Percentiles rank a stretch among this genome's conserved stretches.
These are phyloP conservation scores for Opeltia flavorubescens DNA, from an alignment of 495 filamentous ascomycete genomes.

Conservation along the genomic window DNA sequence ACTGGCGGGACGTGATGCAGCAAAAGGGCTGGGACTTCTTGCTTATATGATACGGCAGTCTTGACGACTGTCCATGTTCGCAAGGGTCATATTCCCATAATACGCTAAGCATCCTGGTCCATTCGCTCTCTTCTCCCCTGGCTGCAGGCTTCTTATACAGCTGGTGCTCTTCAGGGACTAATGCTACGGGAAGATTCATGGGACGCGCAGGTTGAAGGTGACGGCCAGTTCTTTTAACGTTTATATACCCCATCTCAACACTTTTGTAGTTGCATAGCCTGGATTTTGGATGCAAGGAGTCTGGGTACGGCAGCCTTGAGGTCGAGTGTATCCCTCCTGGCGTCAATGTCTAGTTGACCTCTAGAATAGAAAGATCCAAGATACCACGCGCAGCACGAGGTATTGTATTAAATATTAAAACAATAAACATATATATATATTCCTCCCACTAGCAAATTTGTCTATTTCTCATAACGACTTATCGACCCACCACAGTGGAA, in stretches of 20 bases:
- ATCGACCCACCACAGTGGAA: too few relatives aligned
- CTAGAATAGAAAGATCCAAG: too few relatives aligned
- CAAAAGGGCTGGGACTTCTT: conserved; percentile 85
- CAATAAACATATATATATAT: too few relatives aligned
- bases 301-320: background rate
- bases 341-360: background rate
- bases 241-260: background rate
- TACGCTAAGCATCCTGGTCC: conserved; percentile 18
- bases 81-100: conserved; percentile 20
- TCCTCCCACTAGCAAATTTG: too few relatives aligned
- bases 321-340: background rate
- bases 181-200: background rate
- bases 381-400: too few relatives aligned
- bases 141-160: background rate
- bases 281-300: background rate
- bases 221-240: background rate
- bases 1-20: conserved; percentile 92
- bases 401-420: too few relatives aligned
- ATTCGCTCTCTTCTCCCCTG: background rate
- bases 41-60: conserved; percentile 51
- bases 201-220: too few relatives aligned
- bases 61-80: conserved; percentile 13
- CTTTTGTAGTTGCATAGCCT: background rate
- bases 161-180: background rate
- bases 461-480: too few relatives aligned